These are phyloP conservation scores for Yarrowia sp. DNA, from an alignment of 805 yeast species.

Conservation along the genomic window DNA sequence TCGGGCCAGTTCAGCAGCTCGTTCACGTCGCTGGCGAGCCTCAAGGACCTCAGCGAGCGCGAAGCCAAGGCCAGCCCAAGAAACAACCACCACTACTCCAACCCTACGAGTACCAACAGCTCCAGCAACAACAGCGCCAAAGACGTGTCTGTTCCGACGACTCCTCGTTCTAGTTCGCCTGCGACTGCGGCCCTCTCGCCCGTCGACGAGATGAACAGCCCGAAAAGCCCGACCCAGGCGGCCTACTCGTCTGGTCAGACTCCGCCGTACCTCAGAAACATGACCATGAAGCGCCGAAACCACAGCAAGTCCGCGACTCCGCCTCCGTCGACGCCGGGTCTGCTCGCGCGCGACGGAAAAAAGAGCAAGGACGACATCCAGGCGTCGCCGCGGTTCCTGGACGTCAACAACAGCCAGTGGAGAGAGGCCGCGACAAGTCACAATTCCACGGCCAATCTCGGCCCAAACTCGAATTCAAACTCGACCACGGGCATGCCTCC, in stretches of 20 bases:
- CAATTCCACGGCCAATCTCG: neutral
- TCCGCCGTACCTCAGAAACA: slow-evolving; percentile 15
- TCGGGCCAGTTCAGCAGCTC: slow-evolving; percentile 17
- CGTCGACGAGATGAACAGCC: slow-evolving; percentile 19
- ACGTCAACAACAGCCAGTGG: slow-evolving; percentile 18
- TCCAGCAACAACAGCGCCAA: neutral
- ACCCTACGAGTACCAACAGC: neutral
- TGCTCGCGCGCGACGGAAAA: neutral
- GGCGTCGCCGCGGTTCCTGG: slow-evolving; percentile 24
- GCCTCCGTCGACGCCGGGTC: neutral
- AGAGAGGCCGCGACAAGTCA: neutral
- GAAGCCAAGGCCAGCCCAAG: neutral
- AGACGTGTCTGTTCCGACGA: neutral
- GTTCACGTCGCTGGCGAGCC: slow-evolving; percentile 18
- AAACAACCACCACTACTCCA: neutral
- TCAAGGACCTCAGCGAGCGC: slow-evolving; percentile 4
- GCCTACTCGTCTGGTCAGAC: slow-evolving; percentile 11
- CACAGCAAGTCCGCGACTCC: neutral
- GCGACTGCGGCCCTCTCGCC: slow-evolving; percentile 18
- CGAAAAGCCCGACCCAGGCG: slow-evolving; percentile 9
- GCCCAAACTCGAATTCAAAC: neutral
- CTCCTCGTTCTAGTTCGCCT: neutral
- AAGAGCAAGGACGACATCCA: slow-evolving; percentile 1
- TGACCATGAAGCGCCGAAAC: slow-evolving; percentile 12
- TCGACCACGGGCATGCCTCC: neutral